Evolutionary conservation across 768 basidiomycete genomes (phyloP).

Genomic region (Mycena albidolilacea): DNA sequence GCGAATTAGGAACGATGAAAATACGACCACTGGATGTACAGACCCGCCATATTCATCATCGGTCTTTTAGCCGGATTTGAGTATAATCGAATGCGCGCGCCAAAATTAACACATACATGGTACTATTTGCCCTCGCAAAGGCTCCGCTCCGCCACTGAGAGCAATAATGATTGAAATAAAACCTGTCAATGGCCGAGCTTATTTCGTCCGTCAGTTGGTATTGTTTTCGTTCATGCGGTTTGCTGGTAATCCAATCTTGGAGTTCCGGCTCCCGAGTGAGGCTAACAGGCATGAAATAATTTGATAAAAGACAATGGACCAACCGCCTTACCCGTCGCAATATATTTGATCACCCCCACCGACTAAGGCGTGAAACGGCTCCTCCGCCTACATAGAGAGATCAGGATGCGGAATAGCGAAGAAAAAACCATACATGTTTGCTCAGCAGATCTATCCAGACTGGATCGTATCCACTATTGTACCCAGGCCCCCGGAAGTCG

Average conservation of each 20-base stretch:
- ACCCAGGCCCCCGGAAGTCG: conserved; percentile 87
- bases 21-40: conserved; percentile 42
- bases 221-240: conserved; percentile 70
- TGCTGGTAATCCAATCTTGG: conserved; percentile 85
- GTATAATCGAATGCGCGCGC: conserved; percentile 7
- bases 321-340: conserved; percentile 74
- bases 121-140: conserved; percentile 91
- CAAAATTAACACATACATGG: conserved; percentile 70
- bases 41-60: conserved; percentile 91
- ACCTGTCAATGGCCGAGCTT: conserved; percentile 82
- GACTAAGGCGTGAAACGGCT: conserved; percentile 91
- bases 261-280: conserved; percentile 90
- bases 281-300: conserved; percentile 51
- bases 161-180: conserved; percentile 94
- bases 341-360: conserved; percentile 97
- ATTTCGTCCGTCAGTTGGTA: conserved; percentile 82
- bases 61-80: conserved; percentile 23
- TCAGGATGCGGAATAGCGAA: neutral
- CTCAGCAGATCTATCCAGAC: conserved; percentile 94
- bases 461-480: conserved; percentile 87
- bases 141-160: conserved; percentile 88
- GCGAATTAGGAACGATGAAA: conserved; percentile 11
- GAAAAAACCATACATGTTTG: conserved; percentile 65
- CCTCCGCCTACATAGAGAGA: conserved; percentile 50
- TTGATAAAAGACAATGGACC: conserved; percentile 10